Conservation (phyloP, 2,329 filamentous ascomycete genomes). For the Xylaria digitata region DNA sequence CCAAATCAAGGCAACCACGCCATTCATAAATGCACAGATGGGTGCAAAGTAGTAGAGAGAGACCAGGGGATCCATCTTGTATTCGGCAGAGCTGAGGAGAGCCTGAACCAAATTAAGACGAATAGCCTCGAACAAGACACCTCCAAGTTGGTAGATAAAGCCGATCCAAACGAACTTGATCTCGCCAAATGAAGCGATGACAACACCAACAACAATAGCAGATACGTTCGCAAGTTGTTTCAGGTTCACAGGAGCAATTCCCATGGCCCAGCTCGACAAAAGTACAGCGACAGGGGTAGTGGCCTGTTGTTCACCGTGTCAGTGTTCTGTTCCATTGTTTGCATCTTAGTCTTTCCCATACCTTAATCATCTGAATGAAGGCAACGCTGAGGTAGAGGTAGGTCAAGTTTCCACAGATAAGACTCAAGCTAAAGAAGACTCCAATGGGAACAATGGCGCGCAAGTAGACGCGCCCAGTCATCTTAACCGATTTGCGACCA, state of each 20-base stretch:
- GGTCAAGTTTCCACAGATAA: slow-evolving; percentile 96
- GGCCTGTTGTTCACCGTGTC: slow-evolving; percentile 65
- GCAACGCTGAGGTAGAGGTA: slow-evolving; percentile 96
- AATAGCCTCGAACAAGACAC: slow-evolving; percentile 84
- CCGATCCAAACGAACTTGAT: slow-evolving; percentile 89
- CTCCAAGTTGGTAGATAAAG: slow-evolving; percentile 81
- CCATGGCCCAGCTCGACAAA: slow-evolving; percentile 87
- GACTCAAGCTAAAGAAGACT: slow-evolving; percentile 92
- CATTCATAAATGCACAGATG: slow-evolving; percentile 85
- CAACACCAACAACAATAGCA: slow-evolving; percentile 91
- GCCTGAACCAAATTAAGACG: slow-evolving; percentile 87
- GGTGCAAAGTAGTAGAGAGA: slow-evolving; percentile 92
- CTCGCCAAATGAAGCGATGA: slow-evolving; percentile 94
- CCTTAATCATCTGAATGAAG: slow-evolving; percentile 99
- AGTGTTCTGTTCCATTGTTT: slow-evolving; percentile 20
- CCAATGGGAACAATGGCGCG: slow-evolving; percentile 95
- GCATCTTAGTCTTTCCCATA: slow-evolving; percentile 48
- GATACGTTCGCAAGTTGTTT: slow-evolving; percentile 93
- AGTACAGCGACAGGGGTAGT: slow-evolving; percentile 95
- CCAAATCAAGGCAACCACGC: slow-evolving; percentile 76
- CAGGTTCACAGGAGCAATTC: slow-evolving; percentile 83
- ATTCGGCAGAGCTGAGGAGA: slow-evolving; percentile 82
- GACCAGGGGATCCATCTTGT: slow-evolving; percentile 91
- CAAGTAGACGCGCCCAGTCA: slow-evolving; percentile 94
- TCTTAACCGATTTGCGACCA: slow-evolving; percentile 94